Evolutionary conservation across 805 yeast genomes (phyloP), one percentile per base, ranked within the genome.

Genomic region (Pichia rugopelliculosa): DNA sequence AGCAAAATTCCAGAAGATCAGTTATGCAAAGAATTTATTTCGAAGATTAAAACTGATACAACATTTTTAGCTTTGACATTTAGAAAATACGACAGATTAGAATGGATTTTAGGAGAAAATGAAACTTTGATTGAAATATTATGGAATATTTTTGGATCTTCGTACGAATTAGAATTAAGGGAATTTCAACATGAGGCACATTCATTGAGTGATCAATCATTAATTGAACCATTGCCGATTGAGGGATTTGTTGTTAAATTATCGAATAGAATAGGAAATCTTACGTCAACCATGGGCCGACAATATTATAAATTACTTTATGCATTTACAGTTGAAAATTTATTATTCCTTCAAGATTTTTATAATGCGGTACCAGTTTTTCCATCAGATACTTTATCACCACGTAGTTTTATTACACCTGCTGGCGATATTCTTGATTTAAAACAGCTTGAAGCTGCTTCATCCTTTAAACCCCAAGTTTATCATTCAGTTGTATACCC

Each of bases 221-320:
- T 71, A 18, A 42, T 53, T 0, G 95, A 84, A 58, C 96, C 96
- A 0, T 45, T 66, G 0, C 82, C 96, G 0, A 62, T 88, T 10
- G 98, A 91, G 65, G 98, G 98, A 0, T 89, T 85, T 59, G 61
- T 90, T 20, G 67, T 77, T 3, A 72, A 82, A 43, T 59, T 83
- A 26, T 73, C 82, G 0, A 72, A 77, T 39, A 70, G 75, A 48
- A 59, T 62, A 6, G 87, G 87, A 0, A 59, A 54, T 23, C n/a
- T 45, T 18, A 49, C 44, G 20, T 48, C 64, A 1, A 38, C 36
- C 6, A 44, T 65, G 12, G 65, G 67, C 0, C 64, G 58, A 49
- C 64, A 74, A 30, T 73, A 76, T 46, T 73, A 73, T 54, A 78
- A 75, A 47, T 64, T 82, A 39, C 73, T 73, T 50, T 90, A 89